Percentiles rank a stretch among this genome's conserved stretches.
Conservation (phyloP, 163 green algal species). For the Chlamydomonas reinhardtii region DNA sequence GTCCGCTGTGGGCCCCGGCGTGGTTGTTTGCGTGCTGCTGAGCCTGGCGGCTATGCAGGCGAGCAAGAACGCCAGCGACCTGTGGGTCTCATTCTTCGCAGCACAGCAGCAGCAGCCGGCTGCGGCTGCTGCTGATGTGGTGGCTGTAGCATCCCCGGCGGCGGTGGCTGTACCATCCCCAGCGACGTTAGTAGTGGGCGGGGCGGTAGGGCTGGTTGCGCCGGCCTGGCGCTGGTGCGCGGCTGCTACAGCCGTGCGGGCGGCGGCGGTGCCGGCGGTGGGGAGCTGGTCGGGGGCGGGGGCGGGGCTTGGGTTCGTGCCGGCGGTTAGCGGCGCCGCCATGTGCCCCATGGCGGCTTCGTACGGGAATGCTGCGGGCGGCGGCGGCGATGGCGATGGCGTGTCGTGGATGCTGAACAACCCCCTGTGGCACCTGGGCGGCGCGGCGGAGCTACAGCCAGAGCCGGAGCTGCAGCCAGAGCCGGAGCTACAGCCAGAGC, state of each 20-base stretch:
- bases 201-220: background rate
- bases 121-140: background rate
- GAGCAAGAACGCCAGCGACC: constrained; percentile 77
- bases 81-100: constrained; percentile 85
- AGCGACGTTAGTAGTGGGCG: background rate
- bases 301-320: too few relatives aligned
- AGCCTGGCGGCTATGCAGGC: constrained; percentile 83
- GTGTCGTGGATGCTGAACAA: too few relatives aligned
- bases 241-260: background rate
- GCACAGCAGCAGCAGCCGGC: background rate
- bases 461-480: too few relatives aligned
- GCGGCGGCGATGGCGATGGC: background rate
- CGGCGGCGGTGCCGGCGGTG: background rate
- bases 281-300: too few relatives aligned
- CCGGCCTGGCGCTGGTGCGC: background rate
- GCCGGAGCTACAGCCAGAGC: too few relatives aligned
- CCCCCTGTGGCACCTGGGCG: background rate
- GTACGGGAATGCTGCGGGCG: too few relatives aligned
- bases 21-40: constrained; percentile 62
- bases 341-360: background rate
- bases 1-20: constrained; percentile 53
- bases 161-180: background rate
- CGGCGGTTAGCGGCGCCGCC: background rate
- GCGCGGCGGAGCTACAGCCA: background rate
- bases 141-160: background rate